Conservation (phyloP, 495 filamentous ascomycete genomes). For the Pyrenula aspistea region DNA sequence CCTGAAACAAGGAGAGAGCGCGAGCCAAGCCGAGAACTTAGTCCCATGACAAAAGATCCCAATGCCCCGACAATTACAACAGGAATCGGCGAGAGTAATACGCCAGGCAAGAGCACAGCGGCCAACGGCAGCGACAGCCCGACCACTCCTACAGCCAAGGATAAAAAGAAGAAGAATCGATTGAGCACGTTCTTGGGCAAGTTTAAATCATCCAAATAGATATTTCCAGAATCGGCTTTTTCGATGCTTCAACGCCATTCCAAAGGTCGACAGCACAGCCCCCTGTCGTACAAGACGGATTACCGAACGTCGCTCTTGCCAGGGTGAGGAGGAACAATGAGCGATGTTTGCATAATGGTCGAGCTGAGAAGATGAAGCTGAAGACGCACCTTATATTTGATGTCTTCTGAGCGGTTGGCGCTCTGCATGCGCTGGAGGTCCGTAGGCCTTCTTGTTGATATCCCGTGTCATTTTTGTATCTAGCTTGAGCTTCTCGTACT, state of each 20-base stretch:
- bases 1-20: slow-evolving; percentile 1
- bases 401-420: neutral
- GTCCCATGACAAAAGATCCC: slow-evolving; percentile 25
- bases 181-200: slow-evolving; percentile 34
- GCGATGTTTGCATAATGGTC: no score
- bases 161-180: slow-evolving; percentile 37
- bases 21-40: slow-evolving; percentile 30
- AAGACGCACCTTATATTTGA: neutral
- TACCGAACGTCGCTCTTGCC: no score
- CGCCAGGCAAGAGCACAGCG: slow-evolving; percentile 8
- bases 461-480: neutral
- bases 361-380: neutral
- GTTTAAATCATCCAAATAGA: slow-evolving; percentile 20
- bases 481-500: neutral
- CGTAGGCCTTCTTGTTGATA: neutral
- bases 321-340: no score
- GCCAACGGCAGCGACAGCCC: slow-evolving; percentile 1
- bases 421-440: neutral
- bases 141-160: slow-evolving; percentile 14
- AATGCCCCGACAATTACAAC: slow-evolving; percentile 24
- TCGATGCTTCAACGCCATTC: no score
- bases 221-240: no score
- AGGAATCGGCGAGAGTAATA: slow-evolving; percentile 13
- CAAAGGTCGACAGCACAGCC: no score
- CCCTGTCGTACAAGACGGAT: no score